Percentiles rank a stretch among this genome's conserved stretches.
phyloP scores from a whole-genome alignment of 1,139 yeast species.

The Candida sanyaensis region DNA sequence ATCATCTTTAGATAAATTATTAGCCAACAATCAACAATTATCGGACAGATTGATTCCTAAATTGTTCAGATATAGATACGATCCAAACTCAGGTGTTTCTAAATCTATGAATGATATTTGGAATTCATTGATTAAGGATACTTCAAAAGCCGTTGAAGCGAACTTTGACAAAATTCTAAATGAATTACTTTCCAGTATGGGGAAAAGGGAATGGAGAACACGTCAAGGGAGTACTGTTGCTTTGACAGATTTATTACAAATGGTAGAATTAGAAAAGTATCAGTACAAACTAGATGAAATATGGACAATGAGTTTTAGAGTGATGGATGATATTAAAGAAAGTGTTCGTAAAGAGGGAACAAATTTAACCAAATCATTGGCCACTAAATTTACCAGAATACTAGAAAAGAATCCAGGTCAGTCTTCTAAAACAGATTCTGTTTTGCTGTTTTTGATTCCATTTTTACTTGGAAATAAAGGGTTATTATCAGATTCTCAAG shows the following conservation, averaged over 20 bases:
- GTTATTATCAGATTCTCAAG: conserved; percentile 81
- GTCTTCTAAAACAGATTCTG: conserved; percentile 41
- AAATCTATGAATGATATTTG: conserved; percentile 88
- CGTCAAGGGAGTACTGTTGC: conserved; percentile 89
- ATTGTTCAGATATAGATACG: conserved; percentile 80
- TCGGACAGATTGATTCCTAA: conserved; percentile 74
- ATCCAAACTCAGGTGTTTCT: conserved; percentile 76
- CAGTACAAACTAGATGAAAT: conserved; percentile 60
- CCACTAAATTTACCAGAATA: conserved; percentile 61
- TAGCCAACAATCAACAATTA: conserved; percentile 54
- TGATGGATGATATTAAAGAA: conserved; percentile 92
- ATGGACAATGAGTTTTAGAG: conserved; percentile 88
- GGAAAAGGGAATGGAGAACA: conserved; percentile 88
- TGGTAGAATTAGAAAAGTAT: conserved; percentile 55
- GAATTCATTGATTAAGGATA: conserved; percentile 68
- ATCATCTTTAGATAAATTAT: conserved; percentile 65
- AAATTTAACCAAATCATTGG: conserved; percentile 65
- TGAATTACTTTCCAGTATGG: conserved; percentile 72
- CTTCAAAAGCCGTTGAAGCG: conserved; percentile 52
- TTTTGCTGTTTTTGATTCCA: conserved; percentile 69
- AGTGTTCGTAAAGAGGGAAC: conserved; percentile 86
- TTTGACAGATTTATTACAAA: conserved; percentile 67
- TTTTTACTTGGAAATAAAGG: conserved; percentile 81
- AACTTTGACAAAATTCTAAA: conserved; percentile 61
- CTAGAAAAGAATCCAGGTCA: conserved; percentile 36